phyloP scores from a whole-genome alignment of 2,329 filamentous ascomycete species.

The Trichoderma simmonsii region DNA sequence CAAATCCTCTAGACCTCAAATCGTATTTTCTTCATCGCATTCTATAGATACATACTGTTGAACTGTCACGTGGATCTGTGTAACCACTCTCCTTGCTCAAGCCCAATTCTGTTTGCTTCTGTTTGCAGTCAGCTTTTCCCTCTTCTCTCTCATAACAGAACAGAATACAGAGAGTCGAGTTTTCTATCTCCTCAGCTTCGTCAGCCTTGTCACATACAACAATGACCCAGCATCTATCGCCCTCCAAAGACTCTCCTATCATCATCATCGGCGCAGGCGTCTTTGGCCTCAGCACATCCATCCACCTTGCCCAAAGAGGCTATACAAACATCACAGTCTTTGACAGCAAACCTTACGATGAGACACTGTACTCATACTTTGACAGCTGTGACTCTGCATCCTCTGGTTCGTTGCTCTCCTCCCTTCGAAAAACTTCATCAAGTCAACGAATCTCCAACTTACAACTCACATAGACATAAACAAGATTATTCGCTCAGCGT shows the following conservation, averaged over 20 bases:
- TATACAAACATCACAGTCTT: constrained; percentile 48
- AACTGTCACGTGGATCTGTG: not conserved
- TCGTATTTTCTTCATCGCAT: not conserved
- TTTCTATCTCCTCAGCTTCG: not conserved
- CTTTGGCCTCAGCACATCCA: constrained; percentile 37
- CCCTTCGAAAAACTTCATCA: no score
- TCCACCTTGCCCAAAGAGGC: constrained; percentile 35
- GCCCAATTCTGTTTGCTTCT: not conserved
- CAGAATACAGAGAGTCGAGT: not conserved
- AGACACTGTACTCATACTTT: constrained; percentile 39
- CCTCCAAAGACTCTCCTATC: constrained; percentile 18
- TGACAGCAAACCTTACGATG: constrained; percentile 44
- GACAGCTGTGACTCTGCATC: constrained; percentile 43
- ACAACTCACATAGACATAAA: constrained; percentile 31
- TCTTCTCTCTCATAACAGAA: not conserved
- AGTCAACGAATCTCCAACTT: not conserved
- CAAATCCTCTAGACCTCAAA: no score
- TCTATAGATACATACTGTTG: not conserved
- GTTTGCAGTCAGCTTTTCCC: not conserved
- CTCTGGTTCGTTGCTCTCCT: constrained; percentile 30
- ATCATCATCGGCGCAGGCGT: constrained; percentile 28
- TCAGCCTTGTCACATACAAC: not conserved
- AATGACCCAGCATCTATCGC: not conserved
- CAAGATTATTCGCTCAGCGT: constrained; percentile 39
- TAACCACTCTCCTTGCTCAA: not conserved